These are phyloP conservation scores for Colletotrichum simmondsii DNA, from an alignment of 2,329 filamentous ascomycete genomes.

Conservation along the genomic window DNA sequence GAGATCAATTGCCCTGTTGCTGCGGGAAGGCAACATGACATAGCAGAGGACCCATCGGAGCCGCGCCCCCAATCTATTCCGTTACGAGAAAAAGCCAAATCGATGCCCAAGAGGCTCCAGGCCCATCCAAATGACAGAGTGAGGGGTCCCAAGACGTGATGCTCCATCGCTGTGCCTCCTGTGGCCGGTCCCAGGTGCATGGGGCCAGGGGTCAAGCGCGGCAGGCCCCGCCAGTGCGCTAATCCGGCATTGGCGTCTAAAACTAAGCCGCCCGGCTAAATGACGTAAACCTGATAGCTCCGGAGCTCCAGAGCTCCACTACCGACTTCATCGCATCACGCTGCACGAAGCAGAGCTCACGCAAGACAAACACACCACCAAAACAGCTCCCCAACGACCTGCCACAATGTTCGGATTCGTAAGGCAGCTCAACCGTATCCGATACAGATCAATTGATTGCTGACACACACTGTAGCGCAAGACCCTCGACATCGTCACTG, in stretches of 20 bases:
- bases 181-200: background rate
- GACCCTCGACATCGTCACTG: conserved; percentile 89
- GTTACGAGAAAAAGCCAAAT: background rate
- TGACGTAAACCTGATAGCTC: conserved; percentile 34
- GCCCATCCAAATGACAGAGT: conserved; percentile 1
- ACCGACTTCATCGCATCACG: conserved; percentile 29
- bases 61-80: background rate
- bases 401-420: conserved; percentile 60
- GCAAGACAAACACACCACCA: conserved; percentile 18
- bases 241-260: conserved; percentile 25
- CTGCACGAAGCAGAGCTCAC: conserved; percentile 17
- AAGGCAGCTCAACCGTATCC: conserved; percentile 38
- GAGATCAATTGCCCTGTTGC: background rate
- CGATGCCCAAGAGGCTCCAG: background rate
- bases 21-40: background rate
- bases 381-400: conserved; percentile 13
- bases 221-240: conserved; percentile 12
- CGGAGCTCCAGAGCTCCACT: conserved; percentile 34
- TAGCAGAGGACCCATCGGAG: background rate
- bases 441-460: conserved; percentile 16
- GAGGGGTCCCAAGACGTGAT: conserved; percentile 3
- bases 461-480: conserved; percentile 67
- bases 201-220: conserved; percentile 18
- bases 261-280: conserved; percentile 16
- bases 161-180: background rate